Conservation (phyloP, 148 eudicot species). For the Rhododendron mucronatum region DNA sequence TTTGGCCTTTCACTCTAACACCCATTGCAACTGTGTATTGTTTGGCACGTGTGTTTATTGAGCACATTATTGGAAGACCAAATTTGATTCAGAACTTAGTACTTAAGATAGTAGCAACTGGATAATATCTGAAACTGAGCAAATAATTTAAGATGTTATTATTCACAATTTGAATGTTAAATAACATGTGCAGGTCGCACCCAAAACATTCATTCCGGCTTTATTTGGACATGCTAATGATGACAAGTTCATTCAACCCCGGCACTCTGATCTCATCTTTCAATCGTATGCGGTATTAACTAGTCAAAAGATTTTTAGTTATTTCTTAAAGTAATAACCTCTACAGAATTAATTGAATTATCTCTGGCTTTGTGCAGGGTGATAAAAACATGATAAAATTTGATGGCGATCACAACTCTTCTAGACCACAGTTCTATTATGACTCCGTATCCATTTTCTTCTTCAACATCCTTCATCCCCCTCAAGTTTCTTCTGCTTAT, state of each 20-base stretch:
- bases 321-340: background rate
- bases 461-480: constrained; percentile 72
- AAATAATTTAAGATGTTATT: background rate
- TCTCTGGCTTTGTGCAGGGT: constrained; percentile 50
- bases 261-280: constrained; percentile 69
- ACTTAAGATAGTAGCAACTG: background rate
- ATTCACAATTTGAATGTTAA: background rate
- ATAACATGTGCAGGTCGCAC: constrained; percentile 54
- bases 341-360: background rate
- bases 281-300: constrained; percentile 59
- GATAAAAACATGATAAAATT: constrained; percentile 84
- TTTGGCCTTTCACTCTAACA: constrained; percentile 2
- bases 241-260: constrained; percentile 76
- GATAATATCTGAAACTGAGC: background rate
- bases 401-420: constrained; percentile 93
- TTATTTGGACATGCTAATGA: constrained; percentile 87
- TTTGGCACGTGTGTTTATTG: background rate
- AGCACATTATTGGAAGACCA: background rate
- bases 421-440: constrained; percentile 83
- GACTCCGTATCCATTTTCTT: constrained; percentile 82
- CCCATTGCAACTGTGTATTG: background rate
- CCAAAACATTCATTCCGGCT: constrained; percentile 76
- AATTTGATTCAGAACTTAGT: background rate
- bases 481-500: constrained; percentile 47
- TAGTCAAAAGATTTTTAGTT: background rate